Percentiles rank a stretch among this genome's conserved stretches.
Evolutionary conservation across 2,329 filamentous ascomycete genomes (phyloP).

Genomic region (Clarireedia hainanense): DNA sequence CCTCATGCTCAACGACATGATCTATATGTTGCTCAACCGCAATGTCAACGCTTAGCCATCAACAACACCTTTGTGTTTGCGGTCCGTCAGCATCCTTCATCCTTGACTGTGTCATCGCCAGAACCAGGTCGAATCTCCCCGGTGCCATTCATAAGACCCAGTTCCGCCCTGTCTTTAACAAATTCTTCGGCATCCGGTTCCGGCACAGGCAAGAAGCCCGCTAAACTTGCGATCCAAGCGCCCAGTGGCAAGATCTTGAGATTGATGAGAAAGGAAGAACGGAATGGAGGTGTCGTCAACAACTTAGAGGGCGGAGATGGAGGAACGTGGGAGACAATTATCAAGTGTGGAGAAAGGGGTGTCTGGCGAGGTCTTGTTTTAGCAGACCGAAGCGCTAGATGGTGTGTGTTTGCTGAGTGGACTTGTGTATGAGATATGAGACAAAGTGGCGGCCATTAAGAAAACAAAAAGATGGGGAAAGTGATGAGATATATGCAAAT

Average conservation of each 20-base stretch:
- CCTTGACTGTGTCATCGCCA: slow-evolving; percentile 35
- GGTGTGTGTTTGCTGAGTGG: slow-evolving; percentile 94
- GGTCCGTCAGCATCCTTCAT: slow-evolving; percentile 83
- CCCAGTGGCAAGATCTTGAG: slow-evolving; percentile 91
- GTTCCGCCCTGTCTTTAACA: slow-evolving; percentile 58
- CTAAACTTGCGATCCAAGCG: slow-evolving; percentile 90
- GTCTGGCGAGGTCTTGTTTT: slow-evolving; percentile 76
- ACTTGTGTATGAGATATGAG: slow-evolving; percentile 24
- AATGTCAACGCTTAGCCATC: slow-evolving; percentile 77
- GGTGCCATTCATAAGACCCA: slow-evolving; percentile 52
- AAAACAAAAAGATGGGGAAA: not conserved
- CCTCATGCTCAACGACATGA: slow-evolving; percentile 97
- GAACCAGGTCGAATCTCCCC: slow-evolving; percentile 36
- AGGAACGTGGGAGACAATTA: slow-evolving; percentile 80
- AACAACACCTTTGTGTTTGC: slow-evolving; percentile 99
- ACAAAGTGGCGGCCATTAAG: not conserved
- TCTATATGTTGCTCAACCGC: slow-evolving; percentile 92
- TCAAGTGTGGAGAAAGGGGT: slow-evolving; percentile 78
- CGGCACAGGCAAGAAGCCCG: slow-evolving; percentile 67
- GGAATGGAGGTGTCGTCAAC: slow-evolving; percentile 28
- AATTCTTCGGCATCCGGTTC: slow-evolving; percentile 50
- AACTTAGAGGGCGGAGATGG: slow-evolving; percentile 58
- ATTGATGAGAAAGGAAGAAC: slow-evolving; percentile 73
- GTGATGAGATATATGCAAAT: slow-evolving; percentile 6
- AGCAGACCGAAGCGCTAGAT: slow-evolving; percentile 74